Percentiles rank a stretch among this genome's conserved stretches.
Conservation (phyloP, 805 yeast species). For the Zygosaccharomyces rouxii region DNA sequence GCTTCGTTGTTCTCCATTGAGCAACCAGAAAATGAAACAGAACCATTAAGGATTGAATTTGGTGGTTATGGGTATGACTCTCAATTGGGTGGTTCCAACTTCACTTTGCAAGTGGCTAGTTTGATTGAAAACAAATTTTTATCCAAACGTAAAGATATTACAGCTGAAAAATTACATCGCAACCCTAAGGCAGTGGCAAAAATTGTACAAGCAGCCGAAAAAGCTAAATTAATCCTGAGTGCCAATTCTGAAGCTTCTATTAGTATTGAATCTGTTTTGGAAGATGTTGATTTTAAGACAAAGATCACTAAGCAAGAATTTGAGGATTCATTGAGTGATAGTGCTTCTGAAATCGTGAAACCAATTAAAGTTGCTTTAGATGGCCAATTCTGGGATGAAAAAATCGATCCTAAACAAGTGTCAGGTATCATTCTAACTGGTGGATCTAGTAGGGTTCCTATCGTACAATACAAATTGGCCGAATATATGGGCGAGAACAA, state of each 20-base stretch:
- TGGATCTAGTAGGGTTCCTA: constrained; percentile 88
- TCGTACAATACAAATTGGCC: constrained; percentile 61
- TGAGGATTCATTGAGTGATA: constrained; percentile 48
- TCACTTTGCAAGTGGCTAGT: constrained; percentile 63
- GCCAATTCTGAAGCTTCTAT: constrained; percentile 80
- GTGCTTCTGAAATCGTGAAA: constrained; percentile 42
- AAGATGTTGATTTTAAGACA: constrained; percentile 71
- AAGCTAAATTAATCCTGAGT: constrained; percentile 79
- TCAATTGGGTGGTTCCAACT: constrained; percentile 68
- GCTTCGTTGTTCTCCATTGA: constrained; percentile 73
- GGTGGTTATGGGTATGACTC: constrained; percentile 68
- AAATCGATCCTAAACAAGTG: constrained; percentile 37
- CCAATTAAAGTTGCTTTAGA: constrained; percentile 55
- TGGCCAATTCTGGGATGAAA: constrained; percentile 30
- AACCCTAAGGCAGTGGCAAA: constrained; percentile 60
- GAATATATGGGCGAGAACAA: constrained; percentile 54
- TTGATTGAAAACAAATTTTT: constrained; percentile 58
- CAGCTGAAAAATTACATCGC: constrained; percentile 37
- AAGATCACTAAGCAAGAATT: constrained; percentile 73
- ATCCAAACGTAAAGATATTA: constrained; percentile 39
- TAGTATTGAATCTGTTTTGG: constrained; percentile 66
- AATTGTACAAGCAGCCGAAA: constrained; percentile 79
- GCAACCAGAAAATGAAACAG: constrained; percentile 40
- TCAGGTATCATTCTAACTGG: constrained; percentile 77
- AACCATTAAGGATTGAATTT: constrained; percentile 49